Evolutionary conservation across 768 basidiomycete species (phyloP).

Genomic region (Termitomyces sp.): DNA sequence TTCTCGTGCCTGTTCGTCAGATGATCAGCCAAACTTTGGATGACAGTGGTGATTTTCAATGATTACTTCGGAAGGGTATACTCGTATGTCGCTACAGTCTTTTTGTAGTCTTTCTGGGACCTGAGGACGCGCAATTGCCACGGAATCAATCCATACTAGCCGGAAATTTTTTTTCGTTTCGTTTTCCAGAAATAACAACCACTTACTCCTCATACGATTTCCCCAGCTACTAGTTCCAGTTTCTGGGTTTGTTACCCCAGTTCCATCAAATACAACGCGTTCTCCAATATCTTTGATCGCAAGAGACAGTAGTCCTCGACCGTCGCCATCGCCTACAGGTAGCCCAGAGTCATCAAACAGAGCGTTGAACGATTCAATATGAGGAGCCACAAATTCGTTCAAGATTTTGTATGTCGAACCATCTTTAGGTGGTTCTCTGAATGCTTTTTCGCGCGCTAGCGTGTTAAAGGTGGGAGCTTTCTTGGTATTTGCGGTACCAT

Average conservation of each 20-base stretch:
- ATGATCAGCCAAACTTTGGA: conserved; percentile 8
- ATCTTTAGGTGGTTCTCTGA: conserved; percentile 69
- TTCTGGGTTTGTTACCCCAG: conserved; percentile 47
- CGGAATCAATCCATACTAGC: conserved; percentile 90
- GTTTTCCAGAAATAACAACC: background rate
- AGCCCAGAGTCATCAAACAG: conserved; percentile 92
- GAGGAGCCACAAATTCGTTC: conserved; percentile 90
- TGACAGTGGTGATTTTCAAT: background rate
- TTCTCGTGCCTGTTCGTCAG: conserved; percentile 73
- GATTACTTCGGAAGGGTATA: conserved; percentile 86
- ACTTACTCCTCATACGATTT: conserved; percentile 82
- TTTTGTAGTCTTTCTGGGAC: conserved; percentile 78
- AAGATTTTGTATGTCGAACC: conserved; percentile 74
- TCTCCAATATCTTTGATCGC: conserved; percentile 83
- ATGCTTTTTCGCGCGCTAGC: conserved; percentile 71
- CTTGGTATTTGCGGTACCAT: conserved; percentile 35
- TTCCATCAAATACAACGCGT: conserved; percentile 90
- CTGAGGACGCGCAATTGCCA: conserved; percentile 80
- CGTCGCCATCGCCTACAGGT: conserved; percentile 69
- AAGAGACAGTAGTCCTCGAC: conserved; percentile 73
- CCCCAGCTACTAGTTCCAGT: conserved; percentile 63
- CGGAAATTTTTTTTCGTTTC: background rate
- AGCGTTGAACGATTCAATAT: conserved; percentile 95
- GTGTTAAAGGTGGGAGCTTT: conserved; percentile 72
- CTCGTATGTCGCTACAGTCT: conserved; percentile 65